A percentile compares a stretch with the other conserved stretches of the same genome.
These are phyloP conservation scores for Colletotrichum orchidophilum DNA, from an alignment of 2,329 filamentous ascomycete species.

Conservation along the genomic window DNA sequence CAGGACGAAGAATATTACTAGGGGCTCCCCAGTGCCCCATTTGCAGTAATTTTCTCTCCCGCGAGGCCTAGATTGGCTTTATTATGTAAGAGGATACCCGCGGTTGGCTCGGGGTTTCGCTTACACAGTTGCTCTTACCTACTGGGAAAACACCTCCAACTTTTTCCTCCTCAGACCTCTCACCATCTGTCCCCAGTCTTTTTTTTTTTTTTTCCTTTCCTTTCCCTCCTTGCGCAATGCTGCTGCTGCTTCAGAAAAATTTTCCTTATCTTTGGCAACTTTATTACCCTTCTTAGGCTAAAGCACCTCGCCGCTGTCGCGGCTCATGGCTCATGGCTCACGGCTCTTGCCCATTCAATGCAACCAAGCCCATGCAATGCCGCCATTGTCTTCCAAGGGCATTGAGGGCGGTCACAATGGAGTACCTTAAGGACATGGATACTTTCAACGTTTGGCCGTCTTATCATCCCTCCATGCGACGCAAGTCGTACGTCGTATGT, in stretches of 20 bases:
- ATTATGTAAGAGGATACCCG: slow-evolving; percentile 34
- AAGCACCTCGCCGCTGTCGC: background rate
- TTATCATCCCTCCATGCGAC: background rate
- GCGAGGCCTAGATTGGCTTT: slow-evolving; percentile 21
- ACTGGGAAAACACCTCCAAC: slow-evolving; percentile 15
- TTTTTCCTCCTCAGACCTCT: background rate
- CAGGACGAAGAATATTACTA: background rate
- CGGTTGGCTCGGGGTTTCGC: slow-evolving; percentile 27
- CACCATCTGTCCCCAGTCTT: slow-evolving; percentile 25
- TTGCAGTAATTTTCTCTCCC: background rate
- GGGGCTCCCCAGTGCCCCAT: slow-evolving; percentile 11
- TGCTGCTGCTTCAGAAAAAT: slow-evolving; percentile 28
- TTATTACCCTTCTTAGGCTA: background rate
- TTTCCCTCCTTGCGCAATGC: background rate
- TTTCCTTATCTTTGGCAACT: slow-evolving; percentile 35
- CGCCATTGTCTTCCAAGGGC: background rate
- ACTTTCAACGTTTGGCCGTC: background rate
- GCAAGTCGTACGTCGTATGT: background rate
- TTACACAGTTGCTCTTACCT: slow-evolving; percentile 30
- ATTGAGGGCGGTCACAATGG: background rate
- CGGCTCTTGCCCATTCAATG: background rate
- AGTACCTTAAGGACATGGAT: background rate
- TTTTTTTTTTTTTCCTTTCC: background rate
- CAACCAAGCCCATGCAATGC: background rate
- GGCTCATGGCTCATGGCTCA: background rate